Conservation (phyloP, 2,329 filamentous ascomycete species). For the Aquanectria penicillioides region DNA sequence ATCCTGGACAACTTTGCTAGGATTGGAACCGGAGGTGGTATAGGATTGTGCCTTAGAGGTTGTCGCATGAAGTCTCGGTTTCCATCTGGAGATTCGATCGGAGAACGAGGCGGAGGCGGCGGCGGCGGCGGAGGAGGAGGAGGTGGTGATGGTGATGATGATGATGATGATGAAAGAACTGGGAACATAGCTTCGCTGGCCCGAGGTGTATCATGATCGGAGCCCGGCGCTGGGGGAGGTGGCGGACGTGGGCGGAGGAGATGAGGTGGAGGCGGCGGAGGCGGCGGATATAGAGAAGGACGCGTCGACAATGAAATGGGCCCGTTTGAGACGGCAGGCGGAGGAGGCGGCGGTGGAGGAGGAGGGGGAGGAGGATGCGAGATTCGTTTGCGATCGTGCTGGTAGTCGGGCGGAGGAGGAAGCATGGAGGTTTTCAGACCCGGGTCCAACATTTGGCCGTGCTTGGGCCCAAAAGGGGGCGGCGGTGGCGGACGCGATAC, state of each 20-base stretch:
- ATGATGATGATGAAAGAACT: too few relatives aligned
- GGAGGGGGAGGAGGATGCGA: conserved; percentile 14
- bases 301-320: conserved; percentile 1
- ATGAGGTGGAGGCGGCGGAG: conserved; percentile 24
- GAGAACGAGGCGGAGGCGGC: conserved; percentile 1
- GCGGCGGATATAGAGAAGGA: conserved; percentile 11
- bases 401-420: conserved; percentile 18
- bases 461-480: conserved; percentile 22
- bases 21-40: neutral
- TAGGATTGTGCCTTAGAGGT: neutral
- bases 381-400: conserved; percentile 13
- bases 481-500: conserved; percentile 34
- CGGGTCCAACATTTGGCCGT: conserved; percentile 23
- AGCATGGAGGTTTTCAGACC: conserved; percentile 22
- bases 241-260: conserved; percentile 20
- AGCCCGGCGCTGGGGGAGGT: conserved; percentile 20
- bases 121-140: conserved; percentile 12
- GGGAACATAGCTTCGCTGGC: conserved; percentile 12
- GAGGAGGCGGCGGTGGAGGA: conserved; percentile 22
- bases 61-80: neutral
- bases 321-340: conserved; percentile 13
- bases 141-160: conserved; percentile 10
- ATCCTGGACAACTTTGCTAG: neutral
- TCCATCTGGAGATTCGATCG: neutral
- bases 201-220: conserved; percentile 16